A percentile compares a stretch with the other conserved stretches of the same genome.
These are phyloP conservation scores for Aureobasidium sp. DNA, from an alignment of 2,329 filamentous ascomycete species.

Conservation along the genomic window DNA sequence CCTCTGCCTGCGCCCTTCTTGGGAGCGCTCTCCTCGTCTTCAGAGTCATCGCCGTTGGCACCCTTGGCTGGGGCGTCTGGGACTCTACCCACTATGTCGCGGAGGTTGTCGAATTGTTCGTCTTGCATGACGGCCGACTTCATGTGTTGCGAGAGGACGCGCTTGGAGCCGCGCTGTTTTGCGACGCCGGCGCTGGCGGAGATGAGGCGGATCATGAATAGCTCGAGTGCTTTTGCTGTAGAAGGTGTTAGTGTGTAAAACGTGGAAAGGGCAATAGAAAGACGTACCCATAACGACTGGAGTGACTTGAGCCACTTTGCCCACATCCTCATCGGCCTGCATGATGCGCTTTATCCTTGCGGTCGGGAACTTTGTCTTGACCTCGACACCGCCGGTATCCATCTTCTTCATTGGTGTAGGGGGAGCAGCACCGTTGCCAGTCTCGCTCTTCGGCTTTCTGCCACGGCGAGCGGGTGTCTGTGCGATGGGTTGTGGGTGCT, in stretches of 20 bases:
- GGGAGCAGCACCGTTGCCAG: not conserved
- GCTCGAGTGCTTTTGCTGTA: constrained; percentile 80
- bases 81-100: constrained; percentile 83
- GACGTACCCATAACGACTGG: constrained; percentile 77
- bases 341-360: constrained; percentile 98
- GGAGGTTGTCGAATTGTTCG: constrained; percentile 89
- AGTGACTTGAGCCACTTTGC: constrained; percentile 95
- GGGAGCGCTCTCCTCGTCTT: constrained; percentile 15
- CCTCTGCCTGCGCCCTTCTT: constrained; percentile 14
- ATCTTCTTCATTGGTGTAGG: constrained; percentile 16
- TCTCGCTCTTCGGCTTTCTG: constrained; percentile 18
- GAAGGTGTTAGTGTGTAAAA: constrained; percentile 20
- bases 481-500: constrained; percentile 10
- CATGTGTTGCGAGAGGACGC: constrained; percentile 82
- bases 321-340: constrained; percentile 98
- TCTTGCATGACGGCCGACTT: constrained; percentile 84
- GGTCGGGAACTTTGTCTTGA: constrained; percentile 93
- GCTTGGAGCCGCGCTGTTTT: constrained; percentile 63
- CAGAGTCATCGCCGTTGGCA: constrained; percentile 13
- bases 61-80: constrained; percentile 52
- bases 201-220: constrained; percentile 96
- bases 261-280: not conserved
- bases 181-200: constrained; percentile 65
- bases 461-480: constrained; percentile 19
- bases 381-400: constrained; percentile 52